phyloP scores from a whole-genome alignment of 1,284 basidiomycete genomes.

The Fomitopsis betulina region DNA sequence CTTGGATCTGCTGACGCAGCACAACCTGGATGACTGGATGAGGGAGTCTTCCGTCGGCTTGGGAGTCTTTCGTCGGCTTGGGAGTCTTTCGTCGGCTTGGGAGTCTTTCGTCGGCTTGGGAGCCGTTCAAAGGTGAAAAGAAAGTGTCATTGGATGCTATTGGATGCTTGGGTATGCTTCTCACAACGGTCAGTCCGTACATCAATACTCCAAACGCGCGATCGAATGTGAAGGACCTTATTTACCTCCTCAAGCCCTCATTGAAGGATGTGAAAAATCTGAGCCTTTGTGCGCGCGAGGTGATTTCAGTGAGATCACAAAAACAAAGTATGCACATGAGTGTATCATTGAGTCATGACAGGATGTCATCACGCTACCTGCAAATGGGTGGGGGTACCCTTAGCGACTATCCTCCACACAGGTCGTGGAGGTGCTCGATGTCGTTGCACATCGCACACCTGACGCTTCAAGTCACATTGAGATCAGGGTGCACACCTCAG shows the following conservation, averaged over 20 bases:
- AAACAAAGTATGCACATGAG: too few species aligned
- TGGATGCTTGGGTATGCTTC: conserved; percentile 90
- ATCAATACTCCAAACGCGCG: conserved; percentile 80
- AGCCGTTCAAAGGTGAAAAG: too few species aligned
- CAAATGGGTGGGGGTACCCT: too few species aligned
- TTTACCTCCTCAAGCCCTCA: conserved; percentile 83
- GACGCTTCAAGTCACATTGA: background rate
- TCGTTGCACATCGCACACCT: background rate
- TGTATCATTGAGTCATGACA: too few species aligned
- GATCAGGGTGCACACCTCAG: background rate
- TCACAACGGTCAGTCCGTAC: conserved; percentile 82
- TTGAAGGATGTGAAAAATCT: conserved; percentile 72
- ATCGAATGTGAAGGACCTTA: conserved; percentile 89
- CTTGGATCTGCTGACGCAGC: conserved; percentile 39
- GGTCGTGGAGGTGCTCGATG: background rate
- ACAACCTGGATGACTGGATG: conserved; percentile 87
- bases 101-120: too few species aligned
- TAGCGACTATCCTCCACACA: too few species aligned
- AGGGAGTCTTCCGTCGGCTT: conserved; percentile 94
- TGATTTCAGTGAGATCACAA: conserved; percentile 69
- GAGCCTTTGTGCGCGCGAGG: conserved; percentile 87
- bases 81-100: too few species aligned
- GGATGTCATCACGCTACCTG: too few species aligned
- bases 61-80: too few species aligned
- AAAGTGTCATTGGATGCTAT: too few species aligned